Percentiles rank a stretch among this genome's conserved stretches.
phyloP scores from a whole-genome alignment of 306 rosid genomes.

The Senna siamea region DNA sequence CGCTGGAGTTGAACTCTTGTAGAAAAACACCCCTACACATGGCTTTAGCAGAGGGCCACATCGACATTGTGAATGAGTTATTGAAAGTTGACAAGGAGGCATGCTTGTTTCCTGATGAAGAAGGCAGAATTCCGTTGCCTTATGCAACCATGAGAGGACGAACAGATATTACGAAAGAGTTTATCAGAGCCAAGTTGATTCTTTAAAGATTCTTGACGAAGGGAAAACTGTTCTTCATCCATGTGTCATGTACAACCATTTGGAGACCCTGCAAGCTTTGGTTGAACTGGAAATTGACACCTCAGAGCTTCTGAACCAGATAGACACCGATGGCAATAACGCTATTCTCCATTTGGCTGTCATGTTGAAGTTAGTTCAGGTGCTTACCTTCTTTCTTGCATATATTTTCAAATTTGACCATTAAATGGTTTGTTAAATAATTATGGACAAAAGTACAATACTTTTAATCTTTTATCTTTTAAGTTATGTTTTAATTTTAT shows the following conservation, averaged over 20 bases:
- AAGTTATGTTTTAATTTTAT: too few relatives aligned
- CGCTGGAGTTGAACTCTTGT: neutral
- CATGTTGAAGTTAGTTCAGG: neutral
- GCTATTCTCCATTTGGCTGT: neutral
- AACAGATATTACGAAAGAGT: neutral
- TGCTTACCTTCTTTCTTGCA: too few relatives aligned
- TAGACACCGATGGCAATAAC: neutral
- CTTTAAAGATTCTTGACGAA: too few relatives aligned
- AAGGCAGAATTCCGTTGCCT: slow-evolving; percentile 21
- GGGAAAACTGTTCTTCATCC: too few relatives aligned
- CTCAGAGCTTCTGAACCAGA: neutral
- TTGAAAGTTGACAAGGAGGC: neutral
- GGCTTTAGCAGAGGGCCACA: slow-evolving; percentile 27
- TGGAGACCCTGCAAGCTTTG: slow-evolving; percentile 28
- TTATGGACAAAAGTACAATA: too few relatives aligned
- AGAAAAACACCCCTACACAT: slow-evolving; percentile 16
- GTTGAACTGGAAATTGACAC: slow-evolving; percentile 19
- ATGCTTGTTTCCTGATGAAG: neutral
- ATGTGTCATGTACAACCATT: slow-evolving; percentile 26
- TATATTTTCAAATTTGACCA: too few relatives aligned
- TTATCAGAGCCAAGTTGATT: neutral
- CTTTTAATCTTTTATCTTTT: too few relatives aligned
- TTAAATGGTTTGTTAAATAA: too few relatives aligned
- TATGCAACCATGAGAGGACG: slow-evolving; percentile 34
- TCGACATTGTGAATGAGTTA: slow-evolving; percentile 1